Evolutionary conservation across 2,329 filamentous ascomycete genomes (phyloP), one percentile per base, ranked within the genome.

Genomic region (Phialocephala sp.): DNA sequence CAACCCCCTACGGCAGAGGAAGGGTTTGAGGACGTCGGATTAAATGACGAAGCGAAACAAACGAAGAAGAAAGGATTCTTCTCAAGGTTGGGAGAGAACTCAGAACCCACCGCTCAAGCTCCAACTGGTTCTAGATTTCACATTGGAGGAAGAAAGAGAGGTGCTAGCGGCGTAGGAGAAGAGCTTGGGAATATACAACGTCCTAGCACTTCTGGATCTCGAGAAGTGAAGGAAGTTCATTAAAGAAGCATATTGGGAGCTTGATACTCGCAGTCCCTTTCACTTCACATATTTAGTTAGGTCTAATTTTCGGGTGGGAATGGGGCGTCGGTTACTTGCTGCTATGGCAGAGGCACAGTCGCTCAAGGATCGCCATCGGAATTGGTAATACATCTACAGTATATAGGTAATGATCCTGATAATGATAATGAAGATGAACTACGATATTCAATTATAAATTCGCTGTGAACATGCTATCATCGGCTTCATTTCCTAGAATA

Each of bases 1-100:
- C 84, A 88, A 62, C 83, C 85, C 35, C 83, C 87, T n/a, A 91
- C 89, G 36, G 85, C 87, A 50, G 92, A 95, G 73, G 92, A 96
- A 74, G 83, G 83, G 15, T 97, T 98, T 72, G 94, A 97, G 76
- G 94, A 98, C 60, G 92, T 98, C 9, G 93, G 93, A 4, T 81
- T 98, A 55, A 87, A 89, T 65, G 94, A 97, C 70, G 92, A 95
- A 43, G 85, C 86, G 68, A 80, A 80, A 60, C 73, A 78, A 55
- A 72, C 74, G 9, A 80, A 84, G 18, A 93, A 92, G 82, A 94
- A 92, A 81, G 85, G 91, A 14, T 89, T 97, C 75, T 92, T 98
- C 70, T 85, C 92, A 58, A 89, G 91, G 70, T 93, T 97, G 74
- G 90, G 90, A 60, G 91, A 94, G 12, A 74, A 67, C 36, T 56